Conservation (phyloP, 2,329 filamentous ascomycete genomes). For the Balansia obtecta region DNA sequence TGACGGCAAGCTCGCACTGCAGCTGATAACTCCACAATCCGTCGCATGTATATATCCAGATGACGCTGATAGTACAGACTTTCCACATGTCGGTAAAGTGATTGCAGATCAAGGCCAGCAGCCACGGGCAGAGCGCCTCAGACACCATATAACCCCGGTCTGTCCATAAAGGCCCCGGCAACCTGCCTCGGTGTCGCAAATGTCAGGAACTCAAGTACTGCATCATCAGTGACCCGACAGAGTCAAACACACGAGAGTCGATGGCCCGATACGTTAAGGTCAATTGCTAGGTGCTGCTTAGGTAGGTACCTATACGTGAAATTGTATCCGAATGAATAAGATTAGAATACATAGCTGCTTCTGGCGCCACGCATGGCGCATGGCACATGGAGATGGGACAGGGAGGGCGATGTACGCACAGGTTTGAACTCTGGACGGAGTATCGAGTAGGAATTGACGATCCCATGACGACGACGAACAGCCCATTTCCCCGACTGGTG, state of each 20-base stretch:
- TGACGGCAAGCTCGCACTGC: not conserved
- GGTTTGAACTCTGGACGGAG: too few species aligned
- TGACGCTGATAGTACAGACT: not conserved
- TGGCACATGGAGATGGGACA: not conserved
- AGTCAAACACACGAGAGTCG: not conserved
- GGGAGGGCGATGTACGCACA: too few species aligned
- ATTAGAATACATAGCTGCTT: not conserved
- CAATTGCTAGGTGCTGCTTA: not conserved
- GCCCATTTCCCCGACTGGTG: not conserved
- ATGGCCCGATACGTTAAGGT: not conserved
- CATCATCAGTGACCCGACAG: not conserved
- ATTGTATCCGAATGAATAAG: not conserved
- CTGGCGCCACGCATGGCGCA: not conserved
- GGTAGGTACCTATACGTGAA: too few species aligned
- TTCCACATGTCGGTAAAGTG: not conserved
- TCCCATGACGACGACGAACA: not conserved
- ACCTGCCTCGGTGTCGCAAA: constrained; percentile 2
- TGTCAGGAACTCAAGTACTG: not conserved
- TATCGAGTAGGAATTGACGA: not conserved
- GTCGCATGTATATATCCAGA: too few species aligned
- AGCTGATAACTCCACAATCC: too few species aligned
- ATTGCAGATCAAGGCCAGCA: not conserved
- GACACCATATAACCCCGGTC: constrained; percentile 1
- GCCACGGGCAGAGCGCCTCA: not conserved
- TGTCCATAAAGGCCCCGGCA: not conserved